Base-by-base conservation (phyloP, 192 early-diverging fungal species). In the Coemansia sp. region DNA sequence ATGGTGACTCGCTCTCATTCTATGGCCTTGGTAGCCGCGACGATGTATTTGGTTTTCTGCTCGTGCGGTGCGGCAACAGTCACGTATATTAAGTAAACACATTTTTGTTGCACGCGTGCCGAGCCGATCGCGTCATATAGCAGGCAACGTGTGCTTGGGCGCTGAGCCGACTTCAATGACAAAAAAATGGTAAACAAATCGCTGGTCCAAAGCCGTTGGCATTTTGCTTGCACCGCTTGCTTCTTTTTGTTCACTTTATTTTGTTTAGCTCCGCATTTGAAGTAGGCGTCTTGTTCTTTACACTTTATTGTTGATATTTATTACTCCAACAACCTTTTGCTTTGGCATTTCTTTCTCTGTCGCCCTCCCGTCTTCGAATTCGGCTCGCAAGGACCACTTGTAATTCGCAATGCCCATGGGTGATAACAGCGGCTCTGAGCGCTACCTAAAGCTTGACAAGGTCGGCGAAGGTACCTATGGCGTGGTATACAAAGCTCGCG, bases 381-480 rank as follows among this genome's bases (percentile, higher is more conserved):
- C 27, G 17, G 41, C 40, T 14, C 37, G 42, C 37, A 24, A 45
- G 60, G 17, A 33, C 62, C 27, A 21, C 36, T 45, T 34, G 27
- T 24, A 10, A 27, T 63, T 40, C n/a, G 11, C 34, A 60, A 69
- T 80, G 68, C 42, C 72, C 46, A 77, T 74, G 72, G 59, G 59
- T 35, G 80, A 77, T 11, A 60, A 29, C 63, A 60, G 27, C 31
- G 53, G 31, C 17, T 66, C 64, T 41, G 86, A 86, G 31, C 85
- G 85, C 44, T 94, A 91, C 72, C 67, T 84, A n/a, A 92, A 90
- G 69, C 69, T 92, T 34, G 85, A 90, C 54, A 93, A 91, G 78
- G 86, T 94, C 71, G 93, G 93, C 61, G 92, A 93, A 72, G 92
- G 93, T 46, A 93, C 92, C 24, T 94, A 92, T 35, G 93, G 93